Evolutionary conservation across 805 yeast species (phyloP).

Genomic region (Lachancea sp.): DNA sequence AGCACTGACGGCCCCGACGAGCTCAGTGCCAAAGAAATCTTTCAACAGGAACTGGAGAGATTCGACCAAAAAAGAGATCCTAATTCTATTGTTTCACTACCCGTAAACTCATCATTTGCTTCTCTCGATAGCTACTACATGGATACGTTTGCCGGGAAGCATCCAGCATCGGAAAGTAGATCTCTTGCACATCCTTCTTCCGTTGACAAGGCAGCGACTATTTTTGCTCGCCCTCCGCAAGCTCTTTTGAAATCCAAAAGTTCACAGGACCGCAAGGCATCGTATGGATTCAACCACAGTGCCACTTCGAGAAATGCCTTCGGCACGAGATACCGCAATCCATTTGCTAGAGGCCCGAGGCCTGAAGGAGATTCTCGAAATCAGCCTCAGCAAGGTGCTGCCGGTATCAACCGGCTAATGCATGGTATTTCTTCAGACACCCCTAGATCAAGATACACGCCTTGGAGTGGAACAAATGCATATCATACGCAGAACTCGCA

Average conservation of each 20-base stretch:
- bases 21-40: conserved; percentile 13
- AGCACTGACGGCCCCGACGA: neutral
- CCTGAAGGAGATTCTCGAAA: neutral
- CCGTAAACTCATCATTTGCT: conserved; percentile 70
- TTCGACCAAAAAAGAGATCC: conserved; percentile 22
- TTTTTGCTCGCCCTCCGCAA: conserved; percentile 17
- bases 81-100: conserved; percentile 55
- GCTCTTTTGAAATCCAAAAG: neutral
- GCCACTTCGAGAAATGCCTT: conserved; percentile 1
- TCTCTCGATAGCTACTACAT: conserved; percentile 66
- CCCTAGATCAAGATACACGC: neutral
- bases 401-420: neutral
- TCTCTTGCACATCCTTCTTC: conserved; percentile 1
- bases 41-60: conserved; percentile 22
- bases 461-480: neutral
- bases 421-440: neutral
- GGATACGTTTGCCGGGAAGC: conserved; percentile 40
- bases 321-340: conserved; percentile 1
- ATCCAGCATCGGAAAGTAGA: conserved; percentile 10
- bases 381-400: neutral
- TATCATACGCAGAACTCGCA: neutral
- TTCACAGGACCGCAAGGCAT: conserved; percentile 1
- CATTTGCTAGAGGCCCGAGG: neutral
- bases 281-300: conserved; percentile 1
- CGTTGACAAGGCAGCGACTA: conserved; percentile 5